Percentiles rank a stretch among this genome's conserved stretches.
Evolutionary conservation across 495 filamentous ascomycete genomes (phyloP).

Genomic region (Wilcoxina mikolae): DNA sequence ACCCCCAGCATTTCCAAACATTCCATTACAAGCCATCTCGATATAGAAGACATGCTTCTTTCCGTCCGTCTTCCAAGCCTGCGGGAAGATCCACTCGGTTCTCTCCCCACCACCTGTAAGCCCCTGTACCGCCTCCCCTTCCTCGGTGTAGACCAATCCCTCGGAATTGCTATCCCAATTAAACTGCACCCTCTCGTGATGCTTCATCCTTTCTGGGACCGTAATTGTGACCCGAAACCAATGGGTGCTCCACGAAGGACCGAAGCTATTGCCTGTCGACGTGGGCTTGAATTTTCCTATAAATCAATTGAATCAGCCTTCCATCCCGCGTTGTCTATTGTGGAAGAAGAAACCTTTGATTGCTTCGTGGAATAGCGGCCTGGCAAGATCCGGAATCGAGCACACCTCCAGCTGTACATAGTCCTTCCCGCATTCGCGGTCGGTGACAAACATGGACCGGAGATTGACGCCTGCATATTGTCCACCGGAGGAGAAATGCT

Average conservation of each 20-base stretch:
- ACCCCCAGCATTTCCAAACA: conserved; percentile 85
- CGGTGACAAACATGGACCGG: conserved; percentile 39
- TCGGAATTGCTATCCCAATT: conserved; percentile 93
- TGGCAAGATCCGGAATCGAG: conserved; percentile 58
- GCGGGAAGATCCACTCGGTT: conserved; percentile 76
- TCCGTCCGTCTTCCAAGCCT: conserved; percentile 59
- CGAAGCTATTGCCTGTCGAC: conserved; percentile 61
- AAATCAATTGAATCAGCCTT: not conserved
- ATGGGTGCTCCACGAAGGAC: conserved; percentile 95
- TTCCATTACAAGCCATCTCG: conserved; percentile 96
- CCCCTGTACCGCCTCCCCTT: conserved; percentile 81
- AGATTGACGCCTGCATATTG: conserved; percentile 72
- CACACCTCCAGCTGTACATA: conserved; percentile 79
- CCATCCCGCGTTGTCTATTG: not conserved
- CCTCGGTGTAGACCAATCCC: conserved; percentile 74
- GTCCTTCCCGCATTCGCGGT: conserved; percentile 54
- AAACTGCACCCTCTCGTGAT: conserved; percentile 71
- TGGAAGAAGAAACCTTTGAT: conserved; percentile 33
- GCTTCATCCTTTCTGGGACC: conserved; percentile 52
- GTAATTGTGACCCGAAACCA: conserved; percentile 79
- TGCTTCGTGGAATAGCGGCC: conserved; percentile 84
- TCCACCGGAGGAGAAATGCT: conserved; percentile 60
- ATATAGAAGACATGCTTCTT: conserved; percentile 81
- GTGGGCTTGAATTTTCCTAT: conserved; percentile 59
- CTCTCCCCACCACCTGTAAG: conserved; percentile 84